A percentile compares a stretch with the other conserved stretches of the same genome.
Evolutionary conservation across 345 rosid species (phyloP).

Genomic region (Euphorbia pulcherrima): DNA sequence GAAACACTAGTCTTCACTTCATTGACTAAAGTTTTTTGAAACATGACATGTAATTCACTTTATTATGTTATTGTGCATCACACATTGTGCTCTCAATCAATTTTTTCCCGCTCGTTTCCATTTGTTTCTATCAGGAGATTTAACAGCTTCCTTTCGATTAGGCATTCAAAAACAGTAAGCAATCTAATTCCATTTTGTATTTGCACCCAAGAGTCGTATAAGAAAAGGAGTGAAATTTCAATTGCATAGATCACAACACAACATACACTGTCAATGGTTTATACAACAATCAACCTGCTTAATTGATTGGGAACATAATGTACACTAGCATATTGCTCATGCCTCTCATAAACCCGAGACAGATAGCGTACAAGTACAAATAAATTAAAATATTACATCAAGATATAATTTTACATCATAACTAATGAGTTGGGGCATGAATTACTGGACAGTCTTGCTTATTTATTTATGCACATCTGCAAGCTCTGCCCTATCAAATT

Average conservation of each 20-base stretch:
- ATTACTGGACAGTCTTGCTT: conserved; percentile 14
- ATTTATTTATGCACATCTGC: conserved; percentile 24
- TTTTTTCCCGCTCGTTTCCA: too few species aligned
- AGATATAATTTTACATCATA: conserved; percentile 8
- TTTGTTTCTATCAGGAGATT: neutral
- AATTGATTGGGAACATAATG: conserved; percentile 1
- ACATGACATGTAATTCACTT: too few species aligned
- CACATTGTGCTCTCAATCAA: too few species aligned
- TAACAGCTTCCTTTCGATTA: neutral
- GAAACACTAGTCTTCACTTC: too few species aligned
- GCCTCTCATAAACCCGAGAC: conserved; percentile 13
- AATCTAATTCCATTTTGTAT: neutral
- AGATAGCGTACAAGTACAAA: conserved; percentile 19
- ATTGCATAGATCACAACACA: neutral
- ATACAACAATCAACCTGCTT: conserved; percentile 1
- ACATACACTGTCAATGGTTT: neutral
- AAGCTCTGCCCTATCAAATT: conserved; percentile 15
- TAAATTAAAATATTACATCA: conserved; percentile 7
- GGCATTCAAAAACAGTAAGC: neutral
- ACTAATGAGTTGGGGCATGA: neutral
- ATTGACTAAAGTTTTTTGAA: too few species aligned
- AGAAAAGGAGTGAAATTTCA: neutral
- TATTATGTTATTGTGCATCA: too few species aligned
- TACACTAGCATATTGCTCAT: neutral
- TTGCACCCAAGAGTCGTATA: neutral